phyloP scores from a whole-genome alignment of 2,329 filamentous ascomycete genomes.

The Monosporascus sp. region DNA sequence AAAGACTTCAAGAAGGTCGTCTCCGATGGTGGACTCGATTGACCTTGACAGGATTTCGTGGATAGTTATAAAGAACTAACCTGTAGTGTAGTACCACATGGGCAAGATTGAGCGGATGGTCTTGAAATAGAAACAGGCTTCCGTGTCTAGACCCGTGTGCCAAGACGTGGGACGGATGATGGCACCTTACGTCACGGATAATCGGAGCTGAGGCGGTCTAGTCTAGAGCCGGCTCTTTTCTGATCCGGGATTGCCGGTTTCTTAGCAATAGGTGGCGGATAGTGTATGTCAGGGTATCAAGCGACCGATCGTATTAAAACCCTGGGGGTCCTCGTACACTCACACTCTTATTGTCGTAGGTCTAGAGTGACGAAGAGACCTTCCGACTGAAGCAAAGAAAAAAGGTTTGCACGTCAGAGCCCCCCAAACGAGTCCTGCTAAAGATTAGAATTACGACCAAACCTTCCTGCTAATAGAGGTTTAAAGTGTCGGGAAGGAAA shows the following conservation, averaged over 20 bases:
- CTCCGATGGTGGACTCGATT: neutral
- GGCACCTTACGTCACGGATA: slow-evolving; percentile 14
- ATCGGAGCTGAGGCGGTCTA: slow-evolving; percentile 3
- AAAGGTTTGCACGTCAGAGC: too few relatives aligned
- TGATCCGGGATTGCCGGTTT: neutral
- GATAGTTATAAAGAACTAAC: slow-evolving; percentile 14
- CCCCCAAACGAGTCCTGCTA: too few relatives aligned
- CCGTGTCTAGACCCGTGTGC: slow-evolving; percentile 6
- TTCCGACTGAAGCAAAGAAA: too few relatives aligned
- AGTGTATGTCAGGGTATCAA: neutral
- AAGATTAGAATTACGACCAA: too few relatives aligned
- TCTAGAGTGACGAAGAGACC: too few relatives aligned
- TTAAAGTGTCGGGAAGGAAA: neutral
- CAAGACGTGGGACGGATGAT: slow-evolving; percentile 6
- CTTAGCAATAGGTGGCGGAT: neutral
- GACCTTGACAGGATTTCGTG: neutral
- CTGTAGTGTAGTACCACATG: slow-evolving; percentile 26
- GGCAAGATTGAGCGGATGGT: slow-evolving; percentile 11
- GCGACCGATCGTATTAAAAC: neutral
- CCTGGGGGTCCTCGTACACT: neutral
- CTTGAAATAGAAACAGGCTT: slow-evolving; percentile 14
- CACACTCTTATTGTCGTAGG: neutral
- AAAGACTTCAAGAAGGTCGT: neutral
- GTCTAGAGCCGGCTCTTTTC: neutral
- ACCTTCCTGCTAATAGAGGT: too few relatives aligned